Conservation (phyloP, 306 rosid species). For the Inga oerstediana region DNA sequence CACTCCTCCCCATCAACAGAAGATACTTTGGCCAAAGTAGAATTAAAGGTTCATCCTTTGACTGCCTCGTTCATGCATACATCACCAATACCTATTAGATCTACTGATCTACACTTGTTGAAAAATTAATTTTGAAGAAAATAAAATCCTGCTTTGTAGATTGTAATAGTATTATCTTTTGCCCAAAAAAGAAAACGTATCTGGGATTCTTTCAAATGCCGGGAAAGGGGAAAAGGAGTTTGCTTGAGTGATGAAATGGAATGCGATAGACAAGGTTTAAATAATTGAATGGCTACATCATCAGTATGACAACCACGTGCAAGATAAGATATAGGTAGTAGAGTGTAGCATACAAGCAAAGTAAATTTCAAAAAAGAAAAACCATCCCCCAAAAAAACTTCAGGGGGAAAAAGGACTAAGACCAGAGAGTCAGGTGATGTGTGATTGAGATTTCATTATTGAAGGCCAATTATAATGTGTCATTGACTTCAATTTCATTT, state of each 20-base stretch:
- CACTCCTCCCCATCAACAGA: constrained; percentile 23
- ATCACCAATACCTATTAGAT: background rate
- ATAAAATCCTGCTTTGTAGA: background rate
- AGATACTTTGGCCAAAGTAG: constrained; percentile 60
- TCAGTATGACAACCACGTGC: constrained; percentile 3
- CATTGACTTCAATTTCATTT: background rate
- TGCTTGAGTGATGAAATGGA: background rate
- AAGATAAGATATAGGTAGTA: background rate
- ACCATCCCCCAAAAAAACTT: background rate
- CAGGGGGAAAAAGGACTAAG: background rate
- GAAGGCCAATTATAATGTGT: background rate
- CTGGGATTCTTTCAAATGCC: background rate
- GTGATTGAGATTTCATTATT: background rate
- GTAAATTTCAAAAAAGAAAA: background rate
- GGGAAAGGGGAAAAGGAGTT: background rate
- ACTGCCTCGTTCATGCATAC: constrained; percentile 55
- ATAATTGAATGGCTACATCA: background rate
- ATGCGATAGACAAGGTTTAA: background rate
- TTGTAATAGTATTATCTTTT: background rate
- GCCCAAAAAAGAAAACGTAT: background rate
- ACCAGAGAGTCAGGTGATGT: background rate
- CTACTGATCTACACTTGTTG: background rate
- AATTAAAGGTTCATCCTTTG: constrained; percentile 57
- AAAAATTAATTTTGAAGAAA: background rate
- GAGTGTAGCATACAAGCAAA: background rate